phyloP scores from a whole-genome alignment of 805 yeast genomes.

The Tetrapisispora fleetii region DNA sequence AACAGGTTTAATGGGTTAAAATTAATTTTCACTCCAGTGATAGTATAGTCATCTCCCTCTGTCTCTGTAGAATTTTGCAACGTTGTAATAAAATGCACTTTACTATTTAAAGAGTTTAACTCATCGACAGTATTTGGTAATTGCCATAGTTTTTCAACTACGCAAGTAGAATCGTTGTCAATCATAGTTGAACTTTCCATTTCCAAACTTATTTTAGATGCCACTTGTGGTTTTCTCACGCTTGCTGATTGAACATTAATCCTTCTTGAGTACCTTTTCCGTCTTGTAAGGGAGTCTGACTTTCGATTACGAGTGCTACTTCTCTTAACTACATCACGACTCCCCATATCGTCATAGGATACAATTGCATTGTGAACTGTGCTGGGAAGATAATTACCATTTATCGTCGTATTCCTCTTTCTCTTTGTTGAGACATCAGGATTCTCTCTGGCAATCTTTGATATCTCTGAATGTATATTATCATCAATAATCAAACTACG shows the following conservation, averaged over 20 bases:
- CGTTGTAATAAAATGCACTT: conserved; percentile 11
- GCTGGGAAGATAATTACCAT: not conserved
- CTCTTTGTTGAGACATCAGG: conserved; percentile 3
- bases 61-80: not conserved
- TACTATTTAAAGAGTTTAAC: conserved; percentile 19
- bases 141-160: not conserved
- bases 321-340: not conserved
- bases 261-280: not conserved
- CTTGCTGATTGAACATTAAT: not conserved
- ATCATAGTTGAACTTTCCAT: no score
- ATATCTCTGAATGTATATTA: conserved; percentile 17
- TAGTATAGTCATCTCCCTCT: conserved; percentile 7
- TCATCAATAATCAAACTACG: conserved; percentile 18
- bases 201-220: not conserved
- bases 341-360: not conserved
- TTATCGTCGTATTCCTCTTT: conserved; percentile 3
- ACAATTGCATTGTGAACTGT: not conserved
- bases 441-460: conserved; percentile 2
- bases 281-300: not conserved
- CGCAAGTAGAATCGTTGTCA: not conserved
- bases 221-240: not conserved
- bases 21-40: conserved; percentile 16
- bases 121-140: conserved; percentile 5
- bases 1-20: conserved; percentile 19
- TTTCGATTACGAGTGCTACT: not conserved